Percentiles rank a stretch among this genome's conserved stretches.
These are phyloP conservation scores for Pseudohalonectria lignicola DNA, from an alignment of 2,329 filamentous ascomycete genomes.

Conservation along the genomic window DNA sequence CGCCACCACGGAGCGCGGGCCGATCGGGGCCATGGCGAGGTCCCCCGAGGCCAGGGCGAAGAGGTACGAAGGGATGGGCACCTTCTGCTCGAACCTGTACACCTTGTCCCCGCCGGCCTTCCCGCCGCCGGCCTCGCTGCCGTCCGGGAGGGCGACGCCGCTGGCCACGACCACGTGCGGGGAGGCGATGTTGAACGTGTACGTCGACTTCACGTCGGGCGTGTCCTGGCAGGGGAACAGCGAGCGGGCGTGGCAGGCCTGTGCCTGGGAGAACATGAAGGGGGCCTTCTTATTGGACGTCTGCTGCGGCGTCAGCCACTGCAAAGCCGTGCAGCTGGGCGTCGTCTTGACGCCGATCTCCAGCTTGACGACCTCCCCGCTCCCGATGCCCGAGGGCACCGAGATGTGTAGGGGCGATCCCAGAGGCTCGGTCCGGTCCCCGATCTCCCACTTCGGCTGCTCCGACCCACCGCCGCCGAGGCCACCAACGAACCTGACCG, in stretches of 20 bases:
- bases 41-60: slow-evolving; percentile 88
- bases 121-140: neutral
- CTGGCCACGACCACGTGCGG: slow-evolving; percentile 85
- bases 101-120: slow-evolving; percentile 44
- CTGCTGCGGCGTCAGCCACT: slow-evolving; percentile 90
- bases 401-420: slow-evolving; percentile 59
- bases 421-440: slow-evolving; percentile 61
- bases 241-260: slow-evolving; percentile 89
- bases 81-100: slow-evolving; percentile 80
- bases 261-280: slow-evolving; percentile 97
- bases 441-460: slow-evolving; percentile 56
- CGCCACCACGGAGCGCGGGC: slow-evolving; percentile 72
- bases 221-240: slow-evolving; percentile 97
- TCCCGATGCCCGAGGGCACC: slow-evolving; percentile 42
- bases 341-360: slow-evolving; percentile 72
- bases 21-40: slow-evolving; percentile 74
- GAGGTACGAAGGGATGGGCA: slow-evolving; percentile 89
- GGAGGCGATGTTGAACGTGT: slow-evolving; percentile 79
- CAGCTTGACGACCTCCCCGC: slow-evolving; percentile 40
- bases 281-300: slow-evolving; percentile 93
- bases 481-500: slow-evolving; percentile 62
- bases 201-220: slow-evolving; percentile 93
- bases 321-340: slow-evolving; percentile 77
- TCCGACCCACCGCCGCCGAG: too few species aligned
- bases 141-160: slow-evolving; percentile 46